Percentiles rank a stretch among this genome's conserved stretches.
phyloP scores from a whole-genome alignment of 2,329 filamentous ascomycete genomes.

The Alternaria ethzedia region DNA sequence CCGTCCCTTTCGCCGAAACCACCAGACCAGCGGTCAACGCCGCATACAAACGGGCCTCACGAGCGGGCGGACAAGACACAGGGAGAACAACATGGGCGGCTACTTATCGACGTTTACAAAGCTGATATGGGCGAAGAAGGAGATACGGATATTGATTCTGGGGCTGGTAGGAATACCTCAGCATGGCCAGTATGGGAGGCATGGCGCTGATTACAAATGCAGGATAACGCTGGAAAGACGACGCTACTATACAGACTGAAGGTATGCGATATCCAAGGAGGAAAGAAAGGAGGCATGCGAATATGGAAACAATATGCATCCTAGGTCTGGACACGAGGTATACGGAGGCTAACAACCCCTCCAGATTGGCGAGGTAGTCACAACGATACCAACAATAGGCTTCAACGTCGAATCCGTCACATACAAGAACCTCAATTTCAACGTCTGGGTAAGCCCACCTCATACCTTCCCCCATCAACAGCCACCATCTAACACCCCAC shows the following conservation, averaged over 20 bases:
- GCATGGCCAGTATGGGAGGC: not conserved
- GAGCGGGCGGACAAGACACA: constrained; percentile 16
- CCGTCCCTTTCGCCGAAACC: not conserved
- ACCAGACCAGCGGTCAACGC: constrained; percentile 17
- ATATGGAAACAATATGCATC: not conserved
- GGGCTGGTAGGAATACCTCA: constrained; percentile 72
- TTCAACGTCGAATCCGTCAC: constrained; percentile 99
- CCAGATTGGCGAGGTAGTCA: constrained; percentile 97
- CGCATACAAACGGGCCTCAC: constrained; percentile 14
- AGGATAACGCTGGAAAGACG: constrained; percentile 99
- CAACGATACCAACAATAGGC: constrained; percentile 97
- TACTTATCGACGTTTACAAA: constrained; percentile 40
- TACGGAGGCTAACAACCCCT: not conserved
- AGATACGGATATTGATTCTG: constrained; percentile 94
- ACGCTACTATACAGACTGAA: constrained; percentile 95
- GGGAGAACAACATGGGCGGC: constrained; percentile 39
- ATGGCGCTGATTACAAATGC: constrained; percentile 35
- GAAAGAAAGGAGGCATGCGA: not conserved
- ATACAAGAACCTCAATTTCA: constrained; percentile 98
- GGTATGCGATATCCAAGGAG: constrained; percentile 58
- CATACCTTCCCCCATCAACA: not conserved
- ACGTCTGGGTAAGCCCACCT: constrained; percentile 82
- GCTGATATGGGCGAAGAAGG: constrained; percentile 82
- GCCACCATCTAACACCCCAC: not conserved
- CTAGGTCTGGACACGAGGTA: not conserved